These are phyloP conservation scores for Mucor saturninus DNA, from an alignment of 371 early-diverging fungal genomes.

Conservation along the genomic window DNA sequence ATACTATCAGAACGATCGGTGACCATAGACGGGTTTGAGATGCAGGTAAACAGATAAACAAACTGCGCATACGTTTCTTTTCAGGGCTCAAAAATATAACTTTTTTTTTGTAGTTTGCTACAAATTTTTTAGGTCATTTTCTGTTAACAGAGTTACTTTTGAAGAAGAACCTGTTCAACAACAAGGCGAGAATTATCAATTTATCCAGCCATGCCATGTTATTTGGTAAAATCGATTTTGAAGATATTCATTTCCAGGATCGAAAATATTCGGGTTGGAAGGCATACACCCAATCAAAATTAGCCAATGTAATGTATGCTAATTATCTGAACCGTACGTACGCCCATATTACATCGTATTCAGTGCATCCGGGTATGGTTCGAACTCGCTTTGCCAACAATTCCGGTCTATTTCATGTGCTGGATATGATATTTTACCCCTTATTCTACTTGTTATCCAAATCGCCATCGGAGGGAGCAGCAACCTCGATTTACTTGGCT, in stretches of 20 bases:
- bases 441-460: constrained; percentile 12
- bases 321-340: constrained; percentile 52
- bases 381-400: constrained; percentile 31
- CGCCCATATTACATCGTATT: constrained; percentile 51
- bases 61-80: too few species aligned
- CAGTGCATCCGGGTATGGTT: constrained; percentile 66
- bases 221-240: constrained; percentile 36
- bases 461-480: constrained; percentile 26
- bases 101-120: constrained; percentile 39
- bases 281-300: constrained; percentile 62
- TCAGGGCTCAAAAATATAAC: too few species aligned
- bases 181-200: constrained; percentile 53
- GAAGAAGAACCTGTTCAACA: constrained; percentile 19
- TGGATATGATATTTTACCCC: constrained; percentile 11
- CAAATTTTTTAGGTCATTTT: constrained; percentile 76
- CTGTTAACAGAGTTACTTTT: constrained; percentile 27
- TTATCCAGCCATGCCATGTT: constrained; percentile 26
- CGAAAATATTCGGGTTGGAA: constrained; percentile 15
- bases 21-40: constrained; percentile 69
- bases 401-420: not conserved
- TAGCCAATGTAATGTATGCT: constrained; percentile 72
- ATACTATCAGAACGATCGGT: constrained; percentile 27
- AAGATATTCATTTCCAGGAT: constrained; percentile 28
- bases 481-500: constrained; percentile 24
- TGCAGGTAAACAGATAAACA: constrained; percentile 36